These are phyloP conservation scores for Paecilomyces fulvus DNA, from an alignment of 2,329 filamentous ascomycete genomes.

Conservation along the genomic window DNA sequence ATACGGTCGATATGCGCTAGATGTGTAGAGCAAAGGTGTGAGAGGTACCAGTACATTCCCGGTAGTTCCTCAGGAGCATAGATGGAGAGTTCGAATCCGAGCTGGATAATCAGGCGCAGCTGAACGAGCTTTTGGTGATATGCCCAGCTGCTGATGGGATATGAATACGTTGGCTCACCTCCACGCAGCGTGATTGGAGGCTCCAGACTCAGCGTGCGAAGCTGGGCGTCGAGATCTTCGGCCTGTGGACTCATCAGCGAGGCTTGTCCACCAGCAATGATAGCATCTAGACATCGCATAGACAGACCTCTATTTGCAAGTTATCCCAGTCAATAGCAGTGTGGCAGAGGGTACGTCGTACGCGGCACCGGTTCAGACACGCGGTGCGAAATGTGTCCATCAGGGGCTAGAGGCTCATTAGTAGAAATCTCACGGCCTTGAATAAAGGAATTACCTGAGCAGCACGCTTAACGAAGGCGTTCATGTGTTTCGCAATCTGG, in stretches of 20 bases:
- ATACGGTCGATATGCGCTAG: conserved; percentile 65
- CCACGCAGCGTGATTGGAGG: conserved; percentile 46
- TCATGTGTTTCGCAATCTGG: conserved; percentile 64
- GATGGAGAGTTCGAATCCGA: conserved; percentile 88
- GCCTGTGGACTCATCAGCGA: conserved; percentile 24
- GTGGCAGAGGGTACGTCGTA: conserved; percentile 83
- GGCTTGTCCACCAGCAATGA: background rate
- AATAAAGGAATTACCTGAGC: conserved; percentile 30
- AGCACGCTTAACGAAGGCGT: conserved; percentile 52
- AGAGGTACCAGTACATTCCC: conserved; percentile 86
- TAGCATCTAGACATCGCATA: background rate
- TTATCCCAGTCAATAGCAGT: conserved; percentile 74
- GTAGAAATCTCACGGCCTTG: background rate
- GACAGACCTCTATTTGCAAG: conserved; percentile 63
- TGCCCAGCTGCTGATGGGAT: conserved; percentile 77
- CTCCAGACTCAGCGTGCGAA: conserved; percentile 56
- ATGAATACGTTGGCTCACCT: conserved; percentile 53
- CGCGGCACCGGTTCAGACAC: conserved; percentile 82
- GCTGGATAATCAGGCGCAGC: conserved; percentile 78
- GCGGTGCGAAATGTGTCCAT: conserved; percentile 75
- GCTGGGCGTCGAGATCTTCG: conserved; percentile 63
- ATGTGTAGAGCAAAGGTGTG: conserved; percentile 61
- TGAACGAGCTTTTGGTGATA: conserved; percentile 84
- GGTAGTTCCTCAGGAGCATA: conserved; percentile 79
- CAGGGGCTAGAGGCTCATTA: conserved; percentile 51